Conservation (phyloP, 2,329 filamentous ascomycete genomes). For the Colletotrichum brevisporum region DNA sequence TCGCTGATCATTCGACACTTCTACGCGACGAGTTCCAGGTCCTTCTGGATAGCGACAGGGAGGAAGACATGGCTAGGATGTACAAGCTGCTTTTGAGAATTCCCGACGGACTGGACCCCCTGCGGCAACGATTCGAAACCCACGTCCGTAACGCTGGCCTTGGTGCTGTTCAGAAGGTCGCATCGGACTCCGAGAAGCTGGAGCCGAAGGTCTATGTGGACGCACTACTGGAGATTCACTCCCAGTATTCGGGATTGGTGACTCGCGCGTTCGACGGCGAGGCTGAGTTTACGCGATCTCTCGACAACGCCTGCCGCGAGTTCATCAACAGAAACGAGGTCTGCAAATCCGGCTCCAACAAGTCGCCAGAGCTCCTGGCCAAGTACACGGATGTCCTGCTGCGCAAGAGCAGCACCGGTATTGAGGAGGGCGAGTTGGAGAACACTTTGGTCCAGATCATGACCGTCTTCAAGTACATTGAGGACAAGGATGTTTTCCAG, state of each 20-base stretch:
- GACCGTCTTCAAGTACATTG: constrained; percentile 99
- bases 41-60: constrained; percentile 91
- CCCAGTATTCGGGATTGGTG: constrained; percentile 91
- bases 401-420: constrained; percentile 92
- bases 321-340: constrained; percentile 98
- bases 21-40: constrained; percentile 96
- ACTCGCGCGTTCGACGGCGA: constrained; percentile 95
- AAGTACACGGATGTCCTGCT: constrained; percentile 95
- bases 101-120: constrained; percentile 89
- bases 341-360: constrained; percentile 93
- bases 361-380: constrained; percentile 93
- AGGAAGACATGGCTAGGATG: constrained; percentile 97
- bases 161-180: constrained; percentile 90
- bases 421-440: constrained; percentile 95
- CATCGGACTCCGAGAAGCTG: constrained; percentile 85
- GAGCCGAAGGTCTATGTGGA: constrained; percentile 98
- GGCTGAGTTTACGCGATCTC: constrained; percentile 93
- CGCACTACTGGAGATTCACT: constrained; percentile 93
- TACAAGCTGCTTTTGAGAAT: constrained; percentile 92
- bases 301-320: constrained; percentile 97
- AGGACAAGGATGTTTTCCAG: constrained; percentile 99
- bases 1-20: constrained; percentile 87
- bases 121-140: constrained; percentile 88
- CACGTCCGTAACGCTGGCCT: constrained; percentile 93
- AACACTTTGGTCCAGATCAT: constrained; percentile 92